Percentiles rank a stretch among this genome's conserved stretches.
Evolutionary conservation across 2,329 filamentous ascomycete species (phyloP).

Genomic region (Byssoonygena ceratinophila): DNA sequence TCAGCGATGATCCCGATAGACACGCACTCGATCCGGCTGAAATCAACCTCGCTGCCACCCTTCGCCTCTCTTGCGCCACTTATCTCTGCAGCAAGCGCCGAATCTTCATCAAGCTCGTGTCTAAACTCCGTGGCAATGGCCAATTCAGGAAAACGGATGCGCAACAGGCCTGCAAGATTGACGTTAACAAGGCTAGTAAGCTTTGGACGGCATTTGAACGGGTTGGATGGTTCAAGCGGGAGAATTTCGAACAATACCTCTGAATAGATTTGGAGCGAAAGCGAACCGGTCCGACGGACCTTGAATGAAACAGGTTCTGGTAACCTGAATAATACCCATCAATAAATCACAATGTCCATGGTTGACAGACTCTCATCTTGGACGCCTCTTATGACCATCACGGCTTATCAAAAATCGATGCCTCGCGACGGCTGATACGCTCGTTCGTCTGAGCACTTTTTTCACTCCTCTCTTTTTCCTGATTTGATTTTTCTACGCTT

Average conservation of each 20-base stretch:
- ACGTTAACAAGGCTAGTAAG: slow-evolving; percentile 94
- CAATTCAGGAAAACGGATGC: slow-evolving; percentile 92
- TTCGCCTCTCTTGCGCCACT: slow-evolving; percentile 74
- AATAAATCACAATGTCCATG: not conserved
- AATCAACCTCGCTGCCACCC: slow-evolving; percentile 60
- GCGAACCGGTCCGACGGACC: not conserved
- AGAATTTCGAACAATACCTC: slow-evolving; percentile 31
- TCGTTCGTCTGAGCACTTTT: not conserved
- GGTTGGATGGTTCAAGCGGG: slow-evolving; percentile 65
- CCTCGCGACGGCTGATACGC: not conserved
- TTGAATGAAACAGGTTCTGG: not conserved
- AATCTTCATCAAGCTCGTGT: slow-evolving; percentile 69
- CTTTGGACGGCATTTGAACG: slow-evolving; percentile 82
- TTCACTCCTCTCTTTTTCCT: not conserved
- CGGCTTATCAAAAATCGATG: not conserved
- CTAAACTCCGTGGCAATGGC: slow-evolving; percentile 56
- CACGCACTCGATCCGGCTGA: slow-evolving; percentile 69
- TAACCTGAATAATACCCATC: not conserved
- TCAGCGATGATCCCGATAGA: slow-evolving; percentile 59
- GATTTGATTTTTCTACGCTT: not conserved
- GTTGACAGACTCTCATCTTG: not conserved
- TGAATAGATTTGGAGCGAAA: too few relatives aligned
- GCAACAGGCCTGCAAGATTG: slow-evolving; percentile 94
- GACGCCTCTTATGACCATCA: not conserved
- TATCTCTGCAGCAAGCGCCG: slow-evolving; percentile 89